Base-by-base conservation (phyloP, 495 filamentous ascomycete genomes). In the Neurospora terricola region DNA sequence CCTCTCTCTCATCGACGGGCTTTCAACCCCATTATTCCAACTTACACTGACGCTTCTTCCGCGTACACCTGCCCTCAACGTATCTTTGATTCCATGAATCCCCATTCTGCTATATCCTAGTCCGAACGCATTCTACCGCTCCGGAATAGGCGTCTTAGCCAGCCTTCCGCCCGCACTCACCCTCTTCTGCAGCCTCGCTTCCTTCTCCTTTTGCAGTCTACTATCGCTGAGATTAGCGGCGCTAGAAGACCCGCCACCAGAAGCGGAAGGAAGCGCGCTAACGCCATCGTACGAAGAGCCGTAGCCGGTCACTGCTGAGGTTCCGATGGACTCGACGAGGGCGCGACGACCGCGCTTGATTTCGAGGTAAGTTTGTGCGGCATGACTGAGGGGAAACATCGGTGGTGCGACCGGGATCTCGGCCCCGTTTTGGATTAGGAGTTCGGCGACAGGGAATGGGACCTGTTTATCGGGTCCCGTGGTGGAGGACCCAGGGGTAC, bases 361-460 rank as follows among this genome's bases (percentile, higher is more conserved):
- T 71, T 94, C 93, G 68, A 98, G 82, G 77, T 98, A 99, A 38
- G 92, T 79, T 76, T 91, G 88, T 2, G 95, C 96, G 27, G 90
- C 88, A 23, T 88, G 81, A 40, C 90, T 92, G 5, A 98, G 87
- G 92, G 91, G 66, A 6, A 77, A 71, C 14, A 59, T 74, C 3
- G 79, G 77, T 21, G 90, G 86, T 8, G 87, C 81, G 1, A 85
- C 79, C 0, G 96, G 94, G 21, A 98, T 91, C 66, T 96, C 93
- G 9, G 94, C 94, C 38, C 96, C 96, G 79, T 98, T 98, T 77
- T 97, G 96, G 23, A 98, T 86, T 12, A 99, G 87, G 69, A 98
- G 87, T 82, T 99, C 96, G 37, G 96, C 96, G 34, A 98, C 84
- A 0, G 96, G 91, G 81, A 98, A 99, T 4, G 86, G 83, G 16